Base-by-base conservation (phyloP, 345 rosid species). In the Linum trigynum region DNA sequence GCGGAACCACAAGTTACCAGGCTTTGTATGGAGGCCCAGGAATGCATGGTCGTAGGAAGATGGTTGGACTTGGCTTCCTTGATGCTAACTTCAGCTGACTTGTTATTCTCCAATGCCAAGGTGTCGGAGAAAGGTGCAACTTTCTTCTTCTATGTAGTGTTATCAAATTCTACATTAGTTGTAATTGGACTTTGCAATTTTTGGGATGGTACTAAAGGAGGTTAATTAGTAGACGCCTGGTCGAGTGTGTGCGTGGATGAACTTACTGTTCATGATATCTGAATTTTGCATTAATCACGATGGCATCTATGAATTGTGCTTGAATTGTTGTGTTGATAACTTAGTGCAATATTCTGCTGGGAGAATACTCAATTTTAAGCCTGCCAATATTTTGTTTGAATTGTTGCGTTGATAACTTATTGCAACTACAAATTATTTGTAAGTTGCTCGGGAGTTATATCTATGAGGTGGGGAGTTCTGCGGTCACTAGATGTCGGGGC, bases 51-150 rank as follows among this genome's bases (percentile, higher is more conserved):
- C 39, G 68, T 38, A 37, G 78, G 75, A 4, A 84, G 92, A 72
- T 86, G 94, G 98, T 67, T 86, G 65, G 99, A 95, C 66, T 81
- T 95, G 77, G 83, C 83, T 40, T 79, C 89, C 0, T 79, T 95
- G 61, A 91, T 95, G 88, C 90, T 91, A 14, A 79, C 98, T 42
- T 91, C 98, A 0, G 98, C 97, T 36, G 96, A 91, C 62, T 65
- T 95, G 82, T 76, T 91, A 36, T 87, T 87, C 59, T 71, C 98
- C 12, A 71, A 65, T 32, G 61, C 79, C 57, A 91, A 87, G 85
- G 91, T 91, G 50, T 83, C 98, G 6, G 99, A 91, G 68, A 95
- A 91, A 86, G 99, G 99, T 91, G 71, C 6, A 3, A 0, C 56
- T 2, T 61, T 40, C 8, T 3, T 36, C 42, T 8, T 23, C 4